Conservation (phyloP, 1,139 yeast genomes). For the Suhomyces bolitotheri region DNA sequence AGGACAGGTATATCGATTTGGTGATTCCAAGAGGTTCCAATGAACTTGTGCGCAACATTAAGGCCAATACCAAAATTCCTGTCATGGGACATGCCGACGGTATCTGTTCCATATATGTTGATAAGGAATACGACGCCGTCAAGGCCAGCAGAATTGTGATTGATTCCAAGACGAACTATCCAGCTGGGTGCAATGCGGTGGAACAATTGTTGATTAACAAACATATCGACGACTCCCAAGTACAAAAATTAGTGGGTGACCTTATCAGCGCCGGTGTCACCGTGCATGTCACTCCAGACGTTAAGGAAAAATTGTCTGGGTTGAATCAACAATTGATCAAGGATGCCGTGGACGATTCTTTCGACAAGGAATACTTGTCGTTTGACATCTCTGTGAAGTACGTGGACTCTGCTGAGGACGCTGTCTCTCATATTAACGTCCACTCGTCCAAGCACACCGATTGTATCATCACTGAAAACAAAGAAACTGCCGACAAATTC, state of each 20-base stretch:
- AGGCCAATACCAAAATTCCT: slow-evolving; percentile 86
- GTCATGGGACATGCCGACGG: slow-evolving; percentile 99
- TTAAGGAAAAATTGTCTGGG: slow-evolving; percentile 28
- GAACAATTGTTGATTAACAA: slow-evolving; percentile 79
- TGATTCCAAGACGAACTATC: slow-evolving; percentile 93
- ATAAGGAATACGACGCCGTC: slow-evolving; percentile 67
- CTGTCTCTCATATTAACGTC: slow-evolving; percentile 77
- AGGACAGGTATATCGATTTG: slow-evolving; percentile 87
- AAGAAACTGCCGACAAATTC: slow-evolving; percentile 70
- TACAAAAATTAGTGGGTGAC: slow-evolving; percentile 46
- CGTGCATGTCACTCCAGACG: slow-evolving; percentile 62
- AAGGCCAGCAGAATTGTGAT: slow-evolving; percentile 75
- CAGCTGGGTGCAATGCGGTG: slow-evolving; percentile 97
- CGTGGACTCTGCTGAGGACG: slow-evolving; percentile 60
- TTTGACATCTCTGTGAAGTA: slow-evolving; percentile 75
- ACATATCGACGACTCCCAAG: slow-evolving; percentile 41
- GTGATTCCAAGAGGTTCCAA: slow-evolving; percentile 98
- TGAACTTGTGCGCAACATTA: slow-evolving; percentile 81
- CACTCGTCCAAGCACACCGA: slow-evolving; percentile 98
- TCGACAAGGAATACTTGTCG: slow-evolving; percentile 79
- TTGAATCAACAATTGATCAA: slow-evolving; percentile 22
- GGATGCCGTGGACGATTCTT: slow-evolving; percentile 50
- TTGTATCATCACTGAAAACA: slow-evolving; percentile 76
- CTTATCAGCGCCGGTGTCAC: slow-evolving; percentile 69
- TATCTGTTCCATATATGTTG: slow-evolving; percentile 84